phyloP scores from a whole-genome alignment of 192 early-diverging fungal genomes.

The Chytriomyces sp. region DNA sequence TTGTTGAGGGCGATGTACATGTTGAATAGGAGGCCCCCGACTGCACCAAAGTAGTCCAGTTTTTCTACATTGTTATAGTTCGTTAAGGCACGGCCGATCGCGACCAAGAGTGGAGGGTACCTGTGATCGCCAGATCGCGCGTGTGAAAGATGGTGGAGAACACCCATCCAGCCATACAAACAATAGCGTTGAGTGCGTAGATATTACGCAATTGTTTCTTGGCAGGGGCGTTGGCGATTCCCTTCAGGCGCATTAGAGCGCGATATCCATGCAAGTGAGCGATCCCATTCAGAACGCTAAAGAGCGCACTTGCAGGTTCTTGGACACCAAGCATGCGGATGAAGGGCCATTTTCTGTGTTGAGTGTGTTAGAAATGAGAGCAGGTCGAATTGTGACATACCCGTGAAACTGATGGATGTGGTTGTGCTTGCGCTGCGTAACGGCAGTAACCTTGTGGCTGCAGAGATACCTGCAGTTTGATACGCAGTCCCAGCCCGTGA shows the following conservation, averaged over 20 bases:
- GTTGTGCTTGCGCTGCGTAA: slow-evolving; percentile 40
- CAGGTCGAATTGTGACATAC: too few species aligned
- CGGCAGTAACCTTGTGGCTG: slow-evolving; percentile 71
- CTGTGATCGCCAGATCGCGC: slow-evolving; percentile 58
- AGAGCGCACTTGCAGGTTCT: slow-evolving; percentile 91
- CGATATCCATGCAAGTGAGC: slow-evolving; percentile 64
- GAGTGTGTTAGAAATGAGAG: too few species aligned
- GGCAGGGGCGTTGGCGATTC: not conserved
- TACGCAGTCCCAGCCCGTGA: slow-evolving; percentile 72
- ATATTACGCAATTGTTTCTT: slow-evolving; percentile 43
- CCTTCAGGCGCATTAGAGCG: not conserved
- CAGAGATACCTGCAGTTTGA: slow-evolving; percentile 87
- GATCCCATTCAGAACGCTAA: slow-evolving; percentile 83
- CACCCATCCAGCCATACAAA: slow-evolving; percentile 79
- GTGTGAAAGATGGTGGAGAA: slow-evolving; percentile 89
- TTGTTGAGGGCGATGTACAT: slow-evolving; percentile 62
- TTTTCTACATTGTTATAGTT: slow-evolving; percentile 79
- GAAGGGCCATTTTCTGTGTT: slow-evolving; percentile 99
- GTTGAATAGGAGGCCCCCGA: slow-evolving; percentile 71
- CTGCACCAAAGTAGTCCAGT: slow-evolving; percentile 92
- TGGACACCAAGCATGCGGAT: slow-evolving; percentile 81
- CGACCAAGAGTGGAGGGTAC: too few species aligned
- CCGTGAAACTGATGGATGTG: slow-evolving; percentile 74
- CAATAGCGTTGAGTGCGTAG: slow-evolving; percentile 51
- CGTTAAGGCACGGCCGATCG: too few species aligned